Base-by-base conservation (phyloP, 768 basidiomycete species). In the Kwoniella heveanensis region DNA sequence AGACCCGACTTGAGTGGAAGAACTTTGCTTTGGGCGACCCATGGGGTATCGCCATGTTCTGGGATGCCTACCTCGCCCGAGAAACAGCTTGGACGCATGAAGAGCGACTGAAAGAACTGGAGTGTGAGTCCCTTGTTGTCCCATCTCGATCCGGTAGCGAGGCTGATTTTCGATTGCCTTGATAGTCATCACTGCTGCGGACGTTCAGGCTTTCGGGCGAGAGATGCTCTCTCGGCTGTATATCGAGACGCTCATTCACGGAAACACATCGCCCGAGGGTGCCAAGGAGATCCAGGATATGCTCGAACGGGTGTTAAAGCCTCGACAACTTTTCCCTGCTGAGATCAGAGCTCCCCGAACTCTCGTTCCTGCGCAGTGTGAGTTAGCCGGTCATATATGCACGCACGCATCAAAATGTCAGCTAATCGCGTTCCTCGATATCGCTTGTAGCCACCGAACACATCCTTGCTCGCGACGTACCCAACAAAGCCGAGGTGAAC, bases 21-120 rank as follows among this genome's bases (percentile, higher is more conserved):
- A 99, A 97, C 79, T 91, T 92, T 80, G 87, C 87, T 80, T 84
- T 97, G 60, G 87, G 86, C 7, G 89, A 92, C 79, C 89, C 91
- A 1, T 91, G 90, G 79, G 82, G 84, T 8, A 82, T 93, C 24
- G 88, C 90, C 8, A 87, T 90, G 68, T 89, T 90, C 74, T 92
- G 87, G 74, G 83, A 83, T 8, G 85, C 86, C 19, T 88, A 92
- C 78, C 78, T 89, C 10, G 79, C 91, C 54, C 82, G 87, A 0
- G 85, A 90, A 51, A 80, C 82, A 36, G 84, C 86, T 62, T 97
- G 90, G 89, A 89, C 88, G 1, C 76, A 88, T 24, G 83, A 87
- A 30, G 91, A 96, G 72, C 87, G 87, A 67, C 79, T 97, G 24
- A 81, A 81, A 17, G 91, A 90, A 72, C 79, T 99, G 22, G 80